Evolutionary conservation across 1,284 basidiomycete species (phyloP).

Genomic region (Austropuccinia psidii): DNA sequence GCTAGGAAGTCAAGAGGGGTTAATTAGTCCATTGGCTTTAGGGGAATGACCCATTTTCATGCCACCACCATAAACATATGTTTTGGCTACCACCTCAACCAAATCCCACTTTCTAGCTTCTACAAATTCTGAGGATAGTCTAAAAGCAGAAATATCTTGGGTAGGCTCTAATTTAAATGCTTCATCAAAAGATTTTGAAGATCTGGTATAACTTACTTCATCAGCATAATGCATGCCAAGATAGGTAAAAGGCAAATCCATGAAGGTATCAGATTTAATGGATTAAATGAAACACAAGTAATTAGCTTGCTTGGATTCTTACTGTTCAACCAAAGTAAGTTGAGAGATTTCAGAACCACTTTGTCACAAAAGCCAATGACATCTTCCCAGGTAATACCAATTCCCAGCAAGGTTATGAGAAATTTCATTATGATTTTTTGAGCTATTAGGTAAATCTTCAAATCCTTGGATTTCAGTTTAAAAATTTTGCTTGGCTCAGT

Average conservation of each 20-base stretch:
- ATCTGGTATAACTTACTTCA: conserved; percentile 72
- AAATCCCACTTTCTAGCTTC: conserved; percentile 91
- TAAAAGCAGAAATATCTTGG: conserved; percentile 73
- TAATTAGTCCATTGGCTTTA: conserved; percentile 34
- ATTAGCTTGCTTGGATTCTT: conserved; percentile 53
- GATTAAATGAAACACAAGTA: conserved; percentile 75
- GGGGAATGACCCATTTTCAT: neutral
- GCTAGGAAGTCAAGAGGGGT: conserved; percentile 35
- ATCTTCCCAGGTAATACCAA: conserved; percentile 37
- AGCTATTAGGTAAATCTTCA: conserved; percentile 40
- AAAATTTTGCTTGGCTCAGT: conserved; percentile 57
- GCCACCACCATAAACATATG: conserved; percentile 72
- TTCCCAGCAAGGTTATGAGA: conserved; percentile 40
- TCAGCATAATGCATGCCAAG: conserved; percentile 79
- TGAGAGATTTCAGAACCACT: too few species aligned
- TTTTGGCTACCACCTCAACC: conserved; percentile 80
- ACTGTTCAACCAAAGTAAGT: conserved; percentile 9
- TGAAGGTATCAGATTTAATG: conserved; percentile 66
- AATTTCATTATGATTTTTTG: conserved; percentile 38
- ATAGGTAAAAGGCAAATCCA: conserved; percentile 85
- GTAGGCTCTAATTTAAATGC: conserved; percentile 92
- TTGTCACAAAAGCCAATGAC: conserved; percentile 10
- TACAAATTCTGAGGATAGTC: conserved; percentile 80
- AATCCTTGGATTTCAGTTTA: conserved; percentile 55
- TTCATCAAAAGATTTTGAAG: conserved; percentile 95